phyloP scores from a whole-genome alignment of 2,329 filamentous ascomycete species.

The Aspergillus amoenus region DNA sequence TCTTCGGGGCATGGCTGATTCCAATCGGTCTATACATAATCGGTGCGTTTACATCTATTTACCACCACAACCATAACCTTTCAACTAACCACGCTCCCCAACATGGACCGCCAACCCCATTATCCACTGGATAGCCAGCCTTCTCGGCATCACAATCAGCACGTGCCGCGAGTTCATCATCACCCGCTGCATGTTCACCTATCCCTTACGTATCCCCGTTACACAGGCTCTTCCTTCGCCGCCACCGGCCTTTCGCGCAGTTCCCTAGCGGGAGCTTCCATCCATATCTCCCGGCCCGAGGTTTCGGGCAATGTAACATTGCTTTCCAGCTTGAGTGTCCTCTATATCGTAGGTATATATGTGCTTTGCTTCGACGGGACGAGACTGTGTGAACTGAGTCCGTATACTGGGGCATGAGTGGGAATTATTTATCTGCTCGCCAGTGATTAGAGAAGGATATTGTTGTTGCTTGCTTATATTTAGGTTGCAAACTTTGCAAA shows the following conservation, averaged over 20 bases:
- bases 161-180: slow-evolving; percentile 37
- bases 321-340: too few species aligned
- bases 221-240: slow-evolving; percentile 37
- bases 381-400: neutral
- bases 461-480: too few species aligned
- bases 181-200: slow-evolving; percentile 45
- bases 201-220: slow-evolving; percentile 34
- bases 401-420: neutral
- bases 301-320: too few species aligned
- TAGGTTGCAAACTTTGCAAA: too few species aligned
- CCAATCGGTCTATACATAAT: neutral
- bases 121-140: slow-evolving; percentile 38
- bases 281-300: too few species aligned
- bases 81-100: too few species aligned
- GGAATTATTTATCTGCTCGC: neutral
- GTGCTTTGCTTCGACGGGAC: too few species aligned
- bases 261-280: too few species aligned
- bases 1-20: neutral
- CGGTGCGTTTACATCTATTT: slow-evolving; percentile 6
- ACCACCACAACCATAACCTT: too few species aligned
- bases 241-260: slow-evolving; percentile 29
- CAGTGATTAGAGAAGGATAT: neutral
- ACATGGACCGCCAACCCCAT: slow-evolving; percentile 50
- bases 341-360: too few species aligned
- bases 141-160: slow-evolving; percentile 45